Percentiles rank a stretch among this genome's conserved stretches.
Evolutionary conservation across 306 rosid genomes (phyloP).

Genomic region (Carpinus viminea): DNA sequence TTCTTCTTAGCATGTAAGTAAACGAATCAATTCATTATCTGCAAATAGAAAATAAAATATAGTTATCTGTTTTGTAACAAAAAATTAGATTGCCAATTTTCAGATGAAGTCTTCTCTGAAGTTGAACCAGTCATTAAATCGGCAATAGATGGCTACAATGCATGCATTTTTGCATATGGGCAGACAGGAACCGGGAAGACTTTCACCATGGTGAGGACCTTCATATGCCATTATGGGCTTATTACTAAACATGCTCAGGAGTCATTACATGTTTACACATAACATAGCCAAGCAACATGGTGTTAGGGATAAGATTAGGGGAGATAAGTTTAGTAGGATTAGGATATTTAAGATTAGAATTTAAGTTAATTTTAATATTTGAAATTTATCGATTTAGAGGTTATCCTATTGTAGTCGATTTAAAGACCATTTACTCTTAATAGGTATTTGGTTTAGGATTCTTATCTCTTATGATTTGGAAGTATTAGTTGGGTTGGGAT

Average conservation of each 20-base stretch:
- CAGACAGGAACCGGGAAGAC: slow-evolving; percentile 52
- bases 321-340: too few species aligned
- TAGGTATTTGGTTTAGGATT: too few species aligned
- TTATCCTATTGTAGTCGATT: too few species aligned
- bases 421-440: too few species aligned
- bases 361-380: too few species aligned
- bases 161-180: slow-evolving; percentile 47
- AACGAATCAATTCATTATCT: background rate
- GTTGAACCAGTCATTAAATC: slow-evolving; percentile 44
- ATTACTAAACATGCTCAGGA: background rate
- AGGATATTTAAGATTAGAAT: too few species aligned
- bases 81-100: slow-evolving; percentile 11
- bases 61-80: background rate
- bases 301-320: too few species aligned
- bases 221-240: background rate
- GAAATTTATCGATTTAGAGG: too few species aligned
- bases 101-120: slow-evolving; percentile 43
- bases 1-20: background rate
- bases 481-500: too few species aligned
- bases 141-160: slow-evolving; percentile 42
- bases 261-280: background rate
- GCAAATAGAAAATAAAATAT: background rate
- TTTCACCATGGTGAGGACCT: slow-evolving; percentile 41
- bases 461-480: too few species aligned
- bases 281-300: background rate